These are phyloP conservation scores for Mycosphaerella sp. DNA, from an alignment of 2,329 filamentous ascomycete species.

Conservation along the genomic window DNA sequence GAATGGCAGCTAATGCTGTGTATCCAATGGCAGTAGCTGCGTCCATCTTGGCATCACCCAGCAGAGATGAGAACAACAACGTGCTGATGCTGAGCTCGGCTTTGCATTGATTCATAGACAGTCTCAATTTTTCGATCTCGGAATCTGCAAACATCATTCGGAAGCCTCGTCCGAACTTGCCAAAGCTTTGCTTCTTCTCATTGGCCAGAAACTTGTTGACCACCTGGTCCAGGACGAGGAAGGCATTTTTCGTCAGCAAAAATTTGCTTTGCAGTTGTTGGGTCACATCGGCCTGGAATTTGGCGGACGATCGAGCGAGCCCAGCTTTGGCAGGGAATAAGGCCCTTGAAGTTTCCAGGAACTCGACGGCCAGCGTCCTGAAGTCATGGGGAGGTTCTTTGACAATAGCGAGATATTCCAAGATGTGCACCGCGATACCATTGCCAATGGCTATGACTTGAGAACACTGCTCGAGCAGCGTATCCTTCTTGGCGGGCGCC, in stretches of 20 bases:
- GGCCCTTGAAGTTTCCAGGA: constrained; percentile 60
- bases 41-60: constrained; percentile 53
- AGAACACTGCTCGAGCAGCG: constrained; percentile 49
- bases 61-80: constrained; percentile 54
- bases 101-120: constrained; percentile 52
- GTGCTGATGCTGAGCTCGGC: constrained; percentile 54
- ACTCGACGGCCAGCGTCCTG: constrained; percentile 56
- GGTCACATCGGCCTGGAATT: constrained; percentile 55
- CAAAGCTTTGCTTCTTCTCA: constrained; percentile 56
- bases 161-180: constrained; percentile 55
- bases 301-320: constrained; percentile 48
- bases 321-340: constrained; percentile 65
- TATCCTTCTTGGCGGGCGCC: constrained; percentile 34
- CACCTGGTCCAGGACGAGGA: constrained; percentile 58
- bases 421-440: constrained; percentile 58
- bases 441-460: constrained; percentile 57
- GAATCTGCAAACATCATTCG: constrained; percentile 58
- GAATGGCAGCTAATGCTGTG: constrained; percentile 58
- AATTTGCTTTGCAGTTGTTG: constrained; percentile 61
- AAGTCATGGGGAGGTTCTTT: constrained; percentile 53
- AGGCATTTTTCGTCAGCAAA: constrained; percentile 55
- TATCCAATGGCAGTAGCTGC: constrained; percentile 60
- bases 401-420: constrained; percentile 56
- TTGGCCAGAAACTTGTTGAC: constrained; percentile 56
- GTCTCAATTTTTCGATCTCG: constrained; percentile 56